Conservation (phyloP, 1,284 basidiomycete species). For the Afroboletus lepidellus region DNA sequence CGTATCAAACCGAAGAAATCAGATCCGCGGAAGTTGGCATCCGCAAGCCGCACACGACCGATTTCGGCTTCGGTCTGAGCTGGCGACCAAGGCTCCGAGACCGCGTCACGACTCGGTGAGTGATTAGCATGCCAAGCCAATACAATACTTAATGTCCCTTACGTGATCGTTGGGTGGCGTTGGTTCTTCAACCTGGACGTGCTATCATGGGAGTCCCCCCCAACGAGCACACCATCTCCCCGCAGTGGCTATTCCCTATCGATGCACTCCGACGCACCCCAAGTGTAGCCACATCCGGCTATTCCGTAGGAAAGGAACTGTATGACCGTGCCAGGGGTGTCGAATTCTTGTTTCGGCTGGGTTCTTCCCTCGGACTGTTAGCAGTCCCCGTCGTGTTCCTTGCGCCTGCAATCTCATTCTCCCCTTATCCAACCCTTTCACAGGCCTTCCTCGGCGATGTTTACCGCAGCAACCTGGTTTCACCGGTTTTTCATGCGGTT, state of each 20-base stretch:
- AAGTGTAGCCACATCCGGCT: constrained; percentile 45
- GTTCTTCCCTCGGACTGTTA: constrained; percentile 69
- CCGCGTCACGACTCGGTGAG: background rate
- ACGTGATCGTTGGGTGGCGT: constrained; percentile 33
- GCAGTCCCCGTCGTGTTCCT: constrained; percentile 33
- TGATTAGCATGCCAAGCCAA: background rate
- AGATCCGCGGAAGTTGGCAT: constrained; percentile 35
- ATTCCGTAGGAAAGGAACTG: constrained; percentile 60
- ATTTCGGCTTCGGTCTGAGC: constrained; percentile 19
- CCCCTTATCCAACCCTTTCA: constrained; percentile 11
- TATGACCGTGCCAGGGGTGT: constrained; percentile 76
- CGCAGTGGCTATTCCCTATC: constrained; percentile 73
- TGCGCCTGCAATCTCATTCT: constrained; percentile 15
- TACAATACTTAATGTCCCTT: constrained; percentile 11
- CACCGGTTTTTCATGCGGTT: constrained; percentile 95
- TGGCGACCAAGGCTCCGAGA: constrained; percentile 10
- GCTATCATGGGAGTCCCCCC: constrained; percentile 23
- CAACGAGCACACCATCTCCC: constrained; percentile 29
- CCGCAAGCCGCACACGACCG: constrained; percentile 10
- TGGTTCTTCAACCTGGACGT: constrained; percentile 5
- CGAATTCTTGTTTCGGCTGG: constrained; percentile 78
- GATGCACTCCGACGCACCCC: constrained; percentile 59
- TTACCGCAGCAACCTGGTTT: constrained; percentile 85
- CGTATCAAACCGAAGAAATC: constrained; percentile 20
- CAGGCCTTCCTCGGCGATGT: constrained; percentile 77